Percentiles rank a stretch among this genome's conserved stretches.
These are phyloP conservation scores for Fusarium continuum DNA, from an alignment of 2,329 filamentous ascomycete genomes.

Conservation along the genomic window DNA sequence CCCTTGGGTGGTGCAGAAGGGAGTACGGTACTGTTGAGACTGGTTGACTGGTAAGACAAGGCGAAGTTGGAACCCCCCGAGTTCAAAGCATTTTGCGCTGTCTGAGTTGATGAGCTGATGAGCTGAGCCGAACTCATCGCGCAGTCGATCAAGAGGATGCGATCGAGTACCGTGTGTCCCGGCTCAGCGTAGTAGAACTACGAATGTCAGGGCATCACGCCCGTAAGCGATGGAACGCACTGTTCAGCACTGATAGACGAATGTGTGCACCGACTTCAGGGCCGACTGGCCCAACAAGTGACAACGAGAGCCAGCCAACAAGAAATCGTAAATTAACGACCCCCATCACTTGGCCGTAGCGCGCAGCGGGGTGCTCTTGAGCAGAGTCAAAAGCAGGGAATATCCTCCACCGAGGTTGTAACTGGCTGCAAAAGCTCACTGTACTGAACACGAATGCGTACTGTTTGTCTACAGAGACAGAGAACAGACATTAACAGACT, in stretches of 20 bases:
- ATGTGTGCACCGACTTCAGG: neutral
- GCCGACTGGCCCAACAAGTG: neutral
- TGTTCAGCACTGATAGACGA: neutral
- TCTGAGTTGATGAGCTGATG: neutral
- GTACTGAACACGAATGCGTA: neutral
- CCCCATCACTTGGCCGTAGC: slow-evolving; percentile 21
- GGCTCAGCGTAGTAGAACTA: slow-evolving; percentile 4
- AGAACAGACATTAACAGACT: neutral
- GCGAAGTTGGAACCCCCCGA: slow-evolving; percentile 27
- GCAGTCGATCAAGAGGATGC: slow-evolving; percentile 1
- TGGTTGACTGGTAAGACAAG: slow-evolving; percentile 18
- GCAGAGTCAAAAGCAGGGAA: neutral
- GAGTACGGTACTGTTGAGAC: slow-evolving; percentile 12
- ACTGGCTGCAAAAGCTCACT: neutral
- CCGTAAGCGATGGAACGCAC: neutral
- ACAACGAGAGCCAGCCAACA: slow-evolving; percentile 22
- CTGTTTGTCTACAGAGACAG: neutral
- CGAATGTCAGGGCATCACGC: slow-evolving; percentile 20
- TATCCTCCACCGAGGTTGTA: neutral
- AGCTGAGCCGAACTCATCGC: slow-evolving; percentile 5
- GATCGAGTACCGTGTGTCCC: neutral
- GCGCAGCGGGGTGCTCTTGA: slow-evolving; percentile 9
- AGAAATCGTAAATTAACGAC: slow-evolving; percentile 10
- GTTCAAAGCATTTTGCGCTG: slow-evolving; percentile 11
- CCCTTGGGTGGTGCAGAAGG: slow-evolving; percentile 13